Evolutionary conservation across 2,329 filamentous ascomycete genomes (phyloP), one percentile per base, ranked within the genome.

Genomic region (Diaporthe ilicicola): DNA sequence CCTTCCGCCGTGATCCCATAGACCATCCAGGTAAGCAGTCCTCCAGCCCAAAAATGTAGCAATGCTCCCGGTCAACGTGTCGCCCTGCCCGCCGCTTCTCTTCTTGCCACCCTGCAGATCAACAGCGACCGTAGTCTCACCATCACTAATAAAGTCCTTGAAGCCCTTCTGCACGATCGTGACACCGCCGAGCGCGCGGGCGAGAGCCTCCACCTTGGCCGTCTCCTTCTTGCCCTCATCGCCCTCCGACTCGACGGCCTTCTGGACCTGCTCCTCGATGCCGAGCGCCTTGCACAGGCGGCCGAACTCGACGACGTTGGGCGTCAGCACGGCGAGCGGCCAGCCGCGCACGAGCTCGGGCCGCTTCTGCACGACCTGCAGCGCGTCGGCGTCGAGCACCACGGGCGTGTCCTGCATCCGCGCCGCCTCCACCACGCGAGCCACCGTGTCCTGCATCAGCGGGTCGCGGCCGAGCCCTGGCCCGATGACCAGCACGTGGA

Each of bases 221-320:
- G 83, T 84, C 69, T 84, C 79, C 4, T 78, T 77, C 5, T 87
- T 81, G 0, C 71, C 66, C 4, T 68, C 70, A 5, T 56, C 68
- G 6, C 59, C 77, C 15, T 67, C 76, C 4, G 79, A 76, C 59
- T 80, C 78, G 2, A 86, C 81, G 29, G 34, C 72, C 0, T 77
- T 78, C 1, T 77, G 76, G 0, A 88, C 85, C 2, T 78, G 74
- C 8, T 87, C 82, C 72, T 94, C 88, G 67, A 97, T 84, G 3
- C 90, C 89, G 71, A 96, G 86, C 2, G 90, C 87, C 80, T 94
- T 92, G 71, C 94, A 95, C 51, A 99, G 81, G 15, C 95, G 87
- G 1, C 88, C 91, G 78, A 98, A 98, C 81, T 99, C 96, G 5
- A 97, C 94, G 0, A 98, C 92, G 74, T 99, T 99, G 1, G 96